phyloP scores from a whole-genome alignment of 2,329 filamentous ascomycete genomes.

The Talaromyces sp. region DNA sequence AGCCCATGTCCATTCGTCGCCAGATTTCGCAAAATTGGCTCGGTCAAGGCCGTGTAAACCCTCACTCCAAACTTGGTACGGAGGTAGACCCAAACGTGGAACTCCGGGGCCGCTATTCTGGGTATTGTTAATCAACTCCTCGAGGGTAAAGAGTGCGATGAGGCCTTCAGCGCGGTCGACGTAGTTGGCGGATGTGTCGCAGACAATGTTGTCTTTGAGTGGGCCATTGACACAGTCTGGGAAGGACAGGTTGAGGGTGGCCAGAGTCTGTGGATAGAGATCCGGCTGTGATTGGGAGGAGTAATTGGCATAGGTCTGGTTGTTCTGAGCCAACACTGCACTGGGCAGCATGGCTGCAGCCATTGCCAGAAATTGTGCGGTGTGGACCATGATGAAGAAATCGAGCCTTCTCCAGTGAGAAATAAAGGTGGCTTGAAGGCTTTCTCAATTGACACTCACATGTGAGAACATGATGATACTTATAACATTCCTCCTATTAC shows the following conservation, averaged over 20 bases:
- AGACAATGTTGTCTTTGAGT: constrained; percentile 48
- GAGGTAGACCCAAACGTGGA: constrained; percentile 52
- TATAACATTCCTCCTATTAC: neutral
- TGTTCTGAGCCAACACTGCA: constrained; percentile 11
- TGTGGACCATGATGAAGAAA: neutral
- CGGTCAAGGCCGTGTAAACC: constrained; percentile 63
- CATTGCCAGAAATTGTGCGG: neutral
- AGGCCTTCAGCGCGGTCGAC: constrained; percentile 44
- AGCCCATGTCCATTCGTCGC: constrained; percentile 53
- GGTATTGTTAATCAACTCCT: constrained; percentile 54
- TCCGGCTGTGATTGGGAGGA: constrained; percentile 12
- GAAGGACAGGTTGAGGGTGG: constrained; percentile 27
- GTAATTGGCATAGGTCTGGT: constrained; percentile 15
- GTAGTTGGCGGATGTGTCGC: constrained; percentile 40
- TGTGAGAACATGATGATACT: neutral
- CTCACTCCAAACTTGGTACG: constrained; percentile 59
- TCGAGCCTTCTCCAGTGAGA: neutral
- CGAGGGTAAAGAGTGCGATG: constrained; percentile 46
- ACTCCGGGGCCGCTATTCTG: constrained; percentile 47
- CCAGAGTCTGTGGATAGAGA: constrained; percentile 8
- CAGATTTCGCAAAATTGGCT: constrained; percentile 52
- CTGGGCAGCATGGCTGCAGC: constrained; percentile 6
- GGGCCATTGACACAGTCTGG: constrained; percentile 51
- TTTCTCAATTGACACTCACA: neutral
- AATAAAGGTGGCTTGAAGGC: neutral